Base-by-base conservation (phyloP, 768 basidiomycete species). In the Xerocomellus intermedius region DNA sequence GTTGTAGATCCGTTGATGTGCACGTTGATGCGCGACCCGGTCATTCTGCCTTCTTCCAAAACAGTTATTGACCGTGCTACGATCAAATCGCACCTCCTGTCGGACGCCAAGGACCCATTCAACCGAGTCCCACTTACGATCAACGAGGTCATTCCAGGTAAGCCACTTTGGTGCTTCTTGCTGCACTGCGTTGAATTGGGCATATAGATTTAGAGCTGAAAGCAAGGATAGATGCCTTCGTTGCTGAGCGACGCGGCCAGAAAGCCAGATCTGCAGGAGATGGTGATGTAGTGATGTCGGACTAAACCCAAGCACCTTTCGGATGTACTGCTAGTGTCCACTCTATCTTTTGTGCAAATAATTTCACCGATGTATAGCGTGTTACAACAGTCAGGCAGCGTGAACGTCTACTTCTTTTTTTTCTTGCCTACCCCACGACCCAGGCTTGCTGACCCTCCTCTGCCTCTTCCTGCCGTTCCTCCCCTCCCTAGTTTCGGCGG, bases 11-110 rank as follows among this genome's bases (percentile, higher is more conserved):
- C 91, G 1, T 77, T 97, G 59, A 92, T 95, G 85, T 87, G 81
- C 64, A 89, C 90, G 5, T 67, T 99, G 50, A 99, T 99, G 97
- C 86, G 85, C 51, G 94, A 99, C 69, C 97, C 97, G 4, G 95
- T 98, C 54, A 82, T 84, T 30, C 71, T 99, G 32, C 97, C 97
- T 0, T 85, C 89, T 0, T 98, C 95, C 2, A 79, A 77, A 50
- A 75, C 82, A 0, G 79, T 90, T 33, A 69, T 99, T 41, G 97
- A 99, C 70, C 84, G 91, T 22, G 79, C 89, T 2, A 98, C 95
- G 2, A 98, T 99, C 77, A 96, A 96, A 64, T 89, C 94, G 1
- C 94, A 97, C 69, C 75, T 98, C 35, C 76, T 99, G 19, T 96
- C 94, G 0, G 95, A 97, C 64, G 73, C 86, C 17, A 91, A 85